Percentiles rank a stretch among this genome's conserved stretches.
Evolutionary conservation across 345 rosid genomes (phyloP).

Genomic region (Conringia planisiliqua): DNA sequence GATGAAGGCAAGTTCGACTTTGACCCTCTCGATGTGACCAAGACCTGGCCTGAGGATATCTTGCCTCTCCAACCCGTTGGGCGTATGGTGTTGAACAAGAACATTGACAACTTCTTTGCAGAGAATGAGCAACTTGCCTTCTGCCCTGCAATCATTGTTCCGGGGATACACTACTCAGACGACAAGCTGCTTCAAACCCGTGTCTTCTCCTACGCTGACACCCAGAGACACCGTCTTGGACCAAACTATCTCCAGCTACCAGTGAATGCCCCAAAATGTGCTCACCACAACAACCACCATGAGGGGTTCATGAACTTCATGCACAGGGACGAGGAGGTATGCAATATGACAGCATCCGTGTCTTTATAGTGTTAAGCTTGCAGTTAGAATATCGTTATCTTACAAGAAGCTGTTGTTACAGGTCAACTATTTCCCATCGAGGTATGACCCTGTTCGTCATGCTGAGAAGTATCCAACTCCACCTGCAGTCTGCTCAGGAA

Average conservation of each 20-base stretch:
- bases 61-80: constrained; percentile 95
- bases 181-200: constrained; percentile 94
- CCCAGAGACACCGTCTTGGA: constrained; percentile 98
- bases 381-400: neutral
- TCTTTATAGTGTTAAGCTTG: neutral
- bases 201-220: constrained; percentile 81
- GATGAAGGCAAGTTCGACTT: constrained; percentile 81
- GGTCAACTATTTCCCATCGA: constrained; percentile 97
- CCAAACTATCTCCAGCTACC: constrained; percentile 98
- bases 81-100: constrained; percentile 92
- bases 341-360: neutral
- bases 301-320: constrained; percentile 93
- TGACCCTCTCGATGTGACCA: constrained; percentile 96
- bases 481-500: constrained; percentile 55
- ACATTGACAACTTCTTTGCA: constrained; percentile 93
- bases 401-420: constrained; percentile 33
- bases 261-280: constrained; percentile 90
- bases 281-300: constrained; percentile 93
- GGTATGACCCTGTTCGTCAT: constrained; percentile 80
- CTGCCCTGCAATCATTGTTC: constrained; percentile 86
- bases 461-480: constrained; percentile 79
- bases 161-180: constrained; percentile 85
- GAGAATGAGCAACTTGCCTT: constrained; percentile 98
- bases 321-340: constrained; percentile 95
- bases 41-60: constrained; percentile 97